Percentiles rank a stretch among this genome's conserved stretches.
Conservation (phyloP, 371 early-diverging fungal genomes). For the Zopfochytrium polystomum region DNA sequence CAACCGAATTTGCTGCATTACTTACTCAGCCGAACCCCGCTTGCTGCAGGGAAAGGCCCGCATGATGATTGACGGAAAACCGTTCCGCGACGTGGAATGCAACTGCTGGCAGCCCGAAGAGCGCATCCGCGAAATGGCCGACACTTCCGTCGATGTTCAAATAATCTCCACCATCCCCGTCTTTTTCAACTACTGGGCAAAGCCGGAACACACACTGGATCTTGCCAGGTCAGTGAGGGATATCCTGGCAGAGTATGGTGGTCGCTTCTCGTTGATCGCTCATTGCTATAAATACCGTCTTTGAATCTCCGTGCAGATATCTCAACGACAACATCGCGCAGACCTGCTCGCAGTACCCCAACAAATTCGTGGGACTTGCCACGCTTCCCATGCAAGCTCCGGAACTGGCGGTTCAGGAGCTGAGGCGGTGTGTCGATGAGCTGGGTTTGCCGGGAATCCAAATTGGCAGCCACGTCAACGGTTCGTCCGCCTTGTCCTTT, state of each 20-base stretch:
- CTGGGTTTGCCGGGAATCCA: constrained; percentile 66
- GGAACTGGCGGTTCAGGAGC: constrained; percentile 62
- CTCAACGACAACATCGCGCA: constrained; percentile 72
- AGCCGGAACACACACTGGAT: constrained; percentile 44
- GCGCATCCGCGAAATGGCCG: constrained; percentile 43
- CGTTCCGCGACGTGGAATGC: constrained; percentile 63
- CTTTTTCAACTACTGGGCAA: constrained; percentile 64
- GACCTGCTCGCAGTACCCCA: constrained; percentile 61
- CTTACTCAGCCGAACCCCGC: neutral
- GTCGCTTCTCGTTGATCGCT: neutral
- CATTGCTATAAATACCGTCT: constrained; percentile 31
- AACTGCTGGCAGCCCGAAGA: constrained; percentile 68
- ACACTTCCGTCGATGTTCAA: constrained; percentile 60
- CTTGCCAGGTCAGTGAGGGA: constrained; percentile 26
- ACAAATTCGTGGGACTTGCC: constrained; percentile 63
- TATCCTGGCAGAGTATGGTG: neutral
- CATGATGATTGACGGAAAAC: constrained; percentile 69
- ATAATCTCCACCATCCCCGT: constrained; percentile 69
- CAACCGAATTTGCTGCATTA: neutral
- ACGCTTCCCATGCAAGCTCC: constrained; percentile 75
- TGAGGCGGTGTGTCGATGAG: constrained; percentile 64
- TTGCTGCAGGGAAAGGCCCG: constrained; percentile 58
- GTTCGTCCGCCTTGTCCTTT: constrained; percentile 9
- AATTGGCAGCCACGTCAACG: constrained; percentile 68
- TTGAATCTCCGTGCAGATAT: constrained; percentile 32